A percentile compares a stretch with the other conserved stretches of the same genome.
Evolutionary conservation across 2,329 filamentous ascomycete species (phyloP).

Genomic region (Microascus cirrosus): DNA sequence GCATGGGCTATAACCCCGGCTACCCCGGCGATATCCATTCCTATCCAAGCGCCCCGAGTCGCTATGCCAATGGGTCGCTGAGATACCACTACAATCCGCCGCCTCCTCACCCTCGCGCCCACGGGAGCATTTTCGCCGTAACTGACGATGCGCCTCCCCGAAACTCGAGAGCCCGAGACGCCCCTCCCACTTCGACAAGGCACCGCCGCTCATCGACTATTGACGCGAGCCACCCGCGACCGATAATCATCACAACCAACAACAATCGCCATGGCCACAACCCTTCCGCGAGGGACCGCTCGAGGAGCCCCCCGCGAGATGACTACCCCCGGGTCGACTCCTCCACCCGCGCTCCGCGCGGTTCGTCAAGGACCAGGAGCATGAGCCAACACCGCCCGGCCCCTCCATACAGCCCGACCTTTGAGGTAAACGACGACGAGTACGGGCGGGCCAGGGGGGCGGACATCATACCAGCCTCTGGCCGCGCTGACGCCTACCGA

Average conservation of each 20-base stretch:
- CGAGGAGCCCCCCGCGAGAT: conserved; percentile 37
- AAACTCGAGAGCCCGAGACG: conserved; percentile 34
- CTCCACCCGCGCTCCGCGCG: neutral
- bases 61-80: conserved; percentile 10
- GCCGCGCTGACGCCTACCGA: conserved; percentile 30
- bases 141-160: conserved; percentile 38
- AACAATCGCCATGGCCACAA: conserved; percentile 27
- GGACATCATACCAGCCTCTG: conserved; percentile 9
- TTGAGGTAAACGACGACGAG: conserved; percentile 39
- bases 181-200: conserved; percentile 29
- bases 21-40: conserved; percentile 44
- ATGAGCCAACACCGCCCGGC: conserved; percentile 23
- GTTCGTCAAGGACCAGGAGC: conserved; percentile 28
- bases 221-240: conserved; percentile 36
- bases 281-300: conserved; percentile 15
- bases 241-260: conserved; percentile 46
- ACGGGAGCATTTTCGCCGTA: conserved; percentile 43
- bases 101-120: conserved; percentile 12
- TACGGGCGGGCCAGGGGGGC: conserved; percentile 23
- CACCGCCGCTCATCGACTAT: conserved; percentile 27
- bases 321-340: conserved; percentile 27
- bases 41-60: conserved; percentile 27
- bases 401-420: conserved; percentile 22
- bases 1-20: conserved; percentile 34
- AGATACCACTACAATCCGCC: conserved; percentile 7